These are phyloP conservation scores for Nowakowskiella sp. DNA, from an alignment of 192 early-diverging fungal species.

Conservation along the genomic window DNA sequence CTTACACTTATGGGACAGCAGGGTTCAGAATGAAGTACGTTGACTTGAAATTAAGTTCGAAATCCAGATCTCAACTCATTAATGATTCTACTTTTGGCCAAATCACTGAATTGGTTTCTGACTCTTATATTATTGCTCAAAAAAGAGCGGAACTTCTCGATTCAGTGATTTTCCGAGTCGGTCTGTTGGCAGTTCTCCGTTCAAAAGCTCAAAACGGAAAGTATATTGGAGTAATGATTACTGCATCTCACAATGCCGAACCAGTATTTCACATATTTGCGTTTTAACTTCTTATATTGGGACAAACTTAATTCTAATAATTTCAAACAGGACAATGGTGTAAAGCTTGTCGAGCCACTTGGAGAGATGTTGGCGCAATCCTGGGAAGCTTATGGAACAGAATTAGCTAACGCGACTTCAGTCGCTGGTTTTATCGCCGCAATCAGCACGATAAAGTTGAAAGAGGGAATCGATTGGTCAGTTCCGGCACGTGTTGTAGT, in stretches of 20 bases:
- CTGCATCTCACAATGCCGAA: constrained; percentile 97
- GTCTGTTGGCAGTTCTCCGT: constrained; percentile 82
- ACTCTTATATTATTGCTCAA: neutral
- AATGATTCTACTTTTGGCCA: neutral
- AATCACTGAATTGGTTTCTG: neutral
- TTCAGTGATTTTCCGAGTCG: constrained; percentile 88
- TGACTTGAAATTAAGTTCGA: neutral
- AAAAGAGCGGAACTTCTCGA: constrained; percentile 74
- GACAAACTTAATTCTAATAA: neutral
- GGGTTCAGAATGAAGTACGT: constrained; percentile 91
- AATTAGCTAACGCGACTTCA: constrained; percentile 72
- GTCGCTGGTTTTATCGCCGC: constrained; percentile 53
- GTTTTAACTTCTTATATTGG: neutral
- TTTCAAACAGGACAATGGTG: constrained; percentile 79
- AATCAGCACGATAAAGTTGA: constrained; percentile 54
- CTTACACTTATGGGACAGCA: constrained; percentile 89
- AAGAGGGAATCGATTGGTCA: constrained; percentile 58
- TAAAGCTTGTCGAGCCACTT: constrained; percentile 94
- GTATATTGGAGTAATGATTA: constrained; percentile 94
- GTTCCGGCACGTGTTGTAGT: constrained; percentile 63
- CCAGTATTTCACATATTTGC: constrained; percentile 30
- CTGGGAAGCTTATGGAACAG: constrained; percentile 90
- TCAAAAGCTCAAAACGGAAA: constrained; percentile 79
- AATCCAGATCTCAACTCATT: neutral
- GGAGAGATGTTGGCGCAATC: constrained; percentile 97